These are phyloP conservation scores for Perkinsus olseni DNA, from an alignment of 169 alveolate genomes.

Conservation along the genomic window DNA sequence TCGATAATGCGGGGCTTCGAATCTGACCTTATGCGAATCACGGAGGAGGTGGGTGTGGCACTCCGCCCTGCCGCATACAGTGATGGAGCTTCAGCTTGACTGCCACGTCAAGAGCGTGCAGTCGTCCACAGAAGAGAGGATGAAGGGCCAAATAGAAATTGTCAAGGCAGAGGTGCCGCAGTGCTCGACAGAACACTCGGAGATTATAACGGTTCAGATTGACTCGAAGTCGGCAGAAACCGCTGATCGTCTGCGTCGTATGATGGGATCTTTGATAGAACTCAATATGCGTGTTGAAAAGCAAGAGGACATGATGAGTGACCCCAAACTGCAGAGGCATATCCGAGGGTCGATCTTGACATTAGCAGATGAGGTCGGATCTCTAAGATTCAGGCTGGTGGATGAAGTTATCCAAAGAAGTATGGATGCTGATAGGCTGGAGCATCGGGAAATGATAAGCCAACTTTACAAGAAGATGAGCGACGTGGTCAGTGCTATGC, in stretches of 20 bases:
- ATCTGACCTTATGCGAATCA: background rate
- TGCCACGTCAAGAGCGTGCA: background rate
- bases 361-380: background rate
- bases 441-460: background rate
- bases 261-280: background rate
- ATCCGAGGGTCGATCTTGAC: background rate
- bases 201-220: background rate
- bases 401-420: background rate
- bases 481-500: background rate
- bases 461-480: background rate
- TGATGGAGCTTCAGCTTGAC: background rate
- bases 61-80: background rate
- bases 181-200: background rate
- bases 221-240: background rate
- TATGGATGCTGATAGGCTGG: background rate
- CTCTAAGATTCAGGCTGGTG: background rate
- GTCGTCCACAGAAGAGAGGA: background rate
- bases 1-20: background rate
- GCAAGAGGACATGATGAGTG: background rate
- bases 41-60: background rate
- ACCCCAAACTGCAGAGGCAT: background rate
- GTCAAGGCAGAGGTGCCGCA: background rate
- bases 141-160: background rate
- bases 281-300: background rate
- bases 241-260: background rate